These are phyloP conservation scores for Leccinum arenicola DNA, from an alignment of 768 basidiomycete genomes.

Conservation along the genomic window DNA sequence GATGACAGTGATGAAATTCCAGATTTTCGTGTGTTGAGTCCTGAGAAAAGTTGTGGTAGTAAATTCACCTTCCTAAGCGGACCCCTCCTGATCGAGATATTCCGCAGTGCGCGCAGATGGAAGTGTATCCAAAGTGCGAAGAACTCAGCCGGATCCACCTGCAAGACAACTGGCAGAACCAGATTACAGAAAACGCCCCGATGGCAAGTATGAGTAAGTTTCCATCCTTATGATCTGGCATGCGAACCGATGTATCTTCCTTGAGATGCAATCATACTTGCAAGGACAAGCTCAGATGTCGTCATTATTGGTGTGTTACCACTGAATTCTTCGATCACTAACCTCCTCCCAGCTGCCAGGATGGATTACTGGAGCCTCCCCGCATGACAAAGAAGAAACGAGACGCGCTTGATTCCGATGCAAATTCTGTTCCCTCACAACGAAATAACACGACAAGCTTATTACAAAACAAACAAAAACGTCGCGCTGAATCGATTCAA, in stretches of 20 bases:
- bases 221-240: neutral
- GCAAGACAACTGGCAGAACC: conserved; percentile 4
- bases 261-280: conserved; percentile 76
- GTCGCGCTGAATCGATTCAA: neutral
- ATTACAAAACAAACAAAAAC: conserved; percentile 1
- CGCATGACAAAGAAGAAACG: conserved; percentile 27
- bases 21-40: conserved; percentile 30
- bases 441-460: conserved; percentile 6
- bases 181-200: conserved; percentile 43
- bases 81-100: neutral
- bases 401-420: conserved; percentile 20
- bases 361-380: conserved; percentile 59
- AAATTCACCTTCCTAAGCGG: neutral
- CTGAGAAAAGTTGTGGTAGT: conserved; percentile 33
- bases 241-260: neutral
- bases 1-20: conserved; percentile 26
- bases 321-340: conserved; percentile 6
- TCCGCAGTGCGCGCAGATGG: conserved; percentile 2
- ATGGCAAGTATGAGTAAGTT: conserved; percentile 63
- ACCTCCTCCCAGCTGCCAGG: conserved; percentile 57
- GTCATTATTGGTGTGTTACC: conserved; percentile 61
- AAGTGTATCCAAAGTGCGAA: neutral
- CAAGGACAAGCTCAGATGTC: conserved; percentile 72
- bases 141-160: conserved; percentile 2
- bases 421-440: neutral